Percentiles rank a stretch among this genome's conserved stretches.
Evolutionary conservation across 257 asterid genomes (phyloP).

Genomic region (Fraxinus excelsior): DNA sequence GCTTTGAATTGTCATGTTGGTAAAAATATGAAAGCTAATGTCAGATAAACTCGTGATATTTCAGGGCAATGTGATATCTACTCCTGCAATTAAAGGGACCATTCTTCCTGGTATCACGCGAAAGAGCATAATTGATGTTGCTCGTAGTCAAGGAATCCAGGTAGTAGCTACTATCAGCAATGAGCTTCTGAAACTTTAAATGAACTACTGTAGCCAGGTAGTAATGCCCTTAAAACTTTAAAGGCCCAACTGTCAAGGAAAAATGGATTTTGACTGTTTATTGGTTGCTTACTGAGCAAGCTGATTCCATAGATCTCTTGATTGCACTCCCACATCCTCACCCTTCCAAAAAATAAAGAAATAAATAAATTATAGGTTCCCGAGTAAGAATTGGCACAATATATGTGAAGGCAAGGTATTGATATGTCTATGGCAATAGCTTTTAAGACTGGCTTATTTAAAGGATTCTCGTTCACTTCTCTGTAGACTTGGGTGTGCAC

Average conservation of each 20-base stretch:
- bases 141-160: slow-evolving; percentile 49
- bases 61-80: slow-evolving; percentile 48
- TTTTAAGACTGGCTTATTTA: not conserved
- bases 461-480: not conserved
- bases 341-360: too few species aligned
- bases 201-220: not conserved
- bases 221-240: not conserved
- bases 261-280: not conserved
- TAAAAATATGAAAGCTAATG: not conserved
- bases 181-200: not conserved
- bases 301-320: not conserved
- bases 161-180: slow-evolving; percentile 20
- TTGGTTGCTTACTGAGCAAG: not conserved
- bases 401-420: not conserved
- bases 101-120: slow-evolving; percentile 59
- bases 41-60: not conserved
- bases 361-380: not conserved
- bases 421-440: not conserved
- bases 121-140: slow-evolving; percentile 51
- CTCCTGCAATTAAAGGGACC: slow-evolving; percentile 56
- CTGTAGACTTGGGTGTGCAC: not conserved
- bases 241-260: not conserved
- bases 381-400: not conserved
- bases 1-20: not conserved
- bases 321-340: not conserved